phyloP scores from a whole-genome alignment of 164 flowering plant genomes.

The Chimonanthus salicifolius region DNA sequence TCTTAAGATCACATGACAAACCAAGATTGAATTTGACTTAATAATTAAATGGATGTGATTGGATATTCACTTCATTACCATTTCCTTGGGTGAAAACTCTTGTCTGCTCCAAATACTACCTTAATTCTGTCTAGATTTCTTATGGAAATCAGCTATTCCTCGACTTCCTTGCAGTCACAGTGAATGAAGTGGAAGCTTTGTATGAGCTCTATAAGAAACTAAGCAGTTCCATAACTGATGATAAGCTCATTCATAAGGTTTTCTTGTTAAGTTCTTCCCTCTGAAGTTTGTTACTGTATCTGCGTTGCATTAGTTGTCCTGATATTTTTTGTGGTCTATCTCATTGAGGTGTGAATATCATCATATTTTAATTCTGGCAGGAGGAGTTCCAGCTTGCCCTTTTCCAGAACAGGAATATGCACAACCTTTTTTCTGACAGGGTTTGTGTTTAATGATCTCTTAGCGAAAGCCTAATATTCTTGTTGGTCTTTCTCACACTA shows the following conservation, averaged over 20 bases:
- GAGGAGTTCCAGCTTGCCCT: slow-evolving; percentile 82
- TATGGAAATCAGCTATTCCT: no score
- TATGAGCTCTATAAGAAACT: slow-evolving; percentile 65
- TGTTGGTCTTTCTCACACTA: no score
- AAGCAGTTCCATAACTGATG: slow-evolving; percentile 67
- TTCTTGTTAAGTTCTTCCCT: neutral
- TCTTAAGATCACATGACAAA: no score
- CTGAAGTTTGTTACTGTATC: neutral
- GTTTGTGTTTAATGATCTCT: neutral
- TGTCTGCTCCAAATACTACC: no score
- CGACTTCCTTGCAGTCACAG: slow-evolving; percentile 44
- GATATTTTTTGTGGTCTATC: neutral
- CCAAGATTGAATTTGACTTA: no score
- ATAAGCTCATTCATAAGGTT: slow-evolving; percentile 82
- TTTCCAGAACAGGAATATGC: slow-evolving; percentile 40
- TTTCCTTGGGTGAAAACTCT: no score
- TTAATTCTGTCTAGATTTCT: no score
- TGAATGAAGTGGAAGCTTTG: slow-evolving; percentile 81
- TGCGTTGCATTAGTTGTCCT: neutral
- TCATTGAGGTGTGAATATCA: neutral
- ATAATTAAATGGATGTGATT: no score
- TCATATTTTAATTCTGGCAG: slow-evolving; percentile 21
- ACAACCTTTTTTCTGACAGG: slow-evolving; percentile 72
- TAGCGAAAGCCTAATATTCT: no score
- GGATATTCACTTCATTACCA: no score